These are phyloP conservation scores for Chlamydomonas asymmetrica DNA, from an alignment of 139 green algal species.

Conservation along the genomic window DNA sequence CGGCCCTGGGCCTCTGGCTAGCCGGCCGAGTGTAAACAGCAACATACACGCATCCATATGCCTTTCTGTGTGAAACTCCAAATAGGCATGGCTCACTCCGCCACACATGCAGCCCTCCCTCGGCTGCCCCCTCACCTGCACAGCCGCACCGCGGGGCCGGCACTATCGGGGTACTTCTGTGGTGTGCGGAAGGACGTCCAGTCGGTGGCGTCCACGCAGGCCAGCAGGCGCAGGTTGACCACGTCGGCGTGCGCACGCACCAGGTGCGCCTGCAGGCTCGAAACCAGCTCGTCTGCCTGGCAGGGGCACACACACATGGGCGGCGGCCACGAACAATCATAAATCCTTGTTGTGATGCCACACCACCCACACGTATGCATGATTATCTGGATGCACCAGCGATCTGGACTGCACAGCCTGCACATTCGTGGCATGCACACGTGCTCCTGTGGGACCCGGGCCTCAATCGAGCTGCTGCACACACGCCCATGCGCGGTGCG, in stretches of 20 bases:
- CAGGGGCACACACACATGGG: not conserved
- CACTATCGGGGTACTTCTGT: not conserved
- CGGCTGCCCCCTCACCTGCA: too few species aligned
- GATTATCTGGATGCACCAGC: not conserved
- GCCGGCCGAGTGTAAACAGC: too few species aligned
- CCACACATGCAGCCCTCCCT: too few species aligned
- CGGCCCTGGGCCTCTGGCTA: too few species aligned
- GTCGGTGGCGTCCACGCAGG: conserved; percentile 6
- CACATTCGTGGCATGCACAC: too few species aligned
- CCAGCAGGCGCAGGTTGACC: conserved; percentile 2
- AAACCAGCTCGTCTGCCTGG: conserved; percentile 20
- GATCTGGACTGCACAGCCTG: not conserved
- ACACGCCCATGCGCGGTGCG: too few species aligned
- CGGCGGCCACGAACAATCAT: not conserved
- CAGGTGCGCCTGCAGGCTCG: conserved; percentile 8
- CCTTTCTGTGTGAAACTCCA: too few species aligned
- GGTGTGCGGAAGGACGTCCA: conserved; percentile 6
- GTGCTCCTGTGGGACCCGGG: too few species aligned
- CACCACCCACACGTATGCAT: too few species aligned
- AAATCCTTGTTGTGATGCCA: not conserved
- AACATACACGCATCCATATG: too few species aligned
- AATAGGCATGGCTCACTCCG: too few species aligned
- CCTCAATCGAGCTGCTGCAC: too few species aligned
- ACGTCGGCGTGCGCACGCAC: conserved; percentile 1
- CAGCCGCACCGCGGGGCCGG: conserved; percentile 7